phyloP scores from a whole-genome alignment of 2,329 filamentous ascomycete genomes.

The Achaetomium macrosporum region DNA sequence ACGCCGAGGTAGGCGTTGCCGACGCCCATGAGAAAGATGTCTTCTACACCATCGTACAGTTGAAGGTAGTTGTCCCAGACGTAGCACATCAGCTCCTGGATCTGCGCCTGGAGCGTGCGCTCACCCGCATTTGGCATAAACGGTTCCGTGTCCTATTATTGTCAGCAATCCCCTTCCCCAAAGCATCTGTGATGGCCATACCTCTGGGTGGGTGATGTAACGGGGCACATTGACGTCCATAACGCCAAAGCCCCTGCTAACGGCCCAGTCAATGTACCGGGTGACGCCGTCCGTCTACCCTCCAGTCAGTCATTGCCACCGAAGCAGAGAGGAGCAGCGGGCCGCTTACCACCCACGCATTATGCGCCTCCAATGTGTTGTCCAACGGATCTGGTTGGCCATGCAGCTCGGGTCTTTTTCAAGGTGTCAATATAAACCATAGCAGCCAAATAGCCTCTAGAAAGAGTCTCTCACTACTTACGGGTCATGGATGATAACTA shows the following conservation, averaged over 20 bases:
- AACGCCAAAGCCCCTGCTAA: conserved; percentile 69
- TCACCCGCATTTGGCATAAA: conserved; percentile 42
- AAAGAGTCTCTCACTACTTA: conserved; percentile 39
- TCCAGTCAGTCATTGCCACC: conserved; percentile 25
- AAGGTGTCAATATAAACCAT: not conserved
- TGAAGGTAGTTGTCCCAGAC: conserved; percentile 98
- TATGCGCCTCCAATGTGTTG: conserved; percentile 71
- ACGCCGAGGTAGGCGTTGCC: conserved; percentile 85
- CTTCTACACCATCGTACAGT: conserved; percentile 60
- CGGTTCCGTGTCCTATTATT: conserved; percentile 40
- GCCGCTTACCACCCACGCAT: conserved; percentile 74
- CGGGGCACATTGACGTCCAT: conserved; percentile 90
- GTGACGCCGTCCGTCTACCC: conserved; percentile 70
- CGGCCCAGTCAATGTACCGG: conserved; percentile 79
- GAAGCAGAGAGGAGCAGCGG: not conserved
- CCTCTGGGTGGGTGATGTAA: conserved; percentile 60
- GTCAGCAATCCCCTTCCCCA: conserved; percentile 16
- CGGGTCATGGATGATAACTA: conserved; percentile 90
- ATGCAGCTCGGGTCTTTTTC: conserved; percentile 59
- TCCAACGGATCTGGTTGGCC: conserved; percentile 64
- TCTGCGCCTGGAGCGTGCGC: conserved; percentile 49
- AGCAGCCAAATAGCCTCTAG: not conserved
- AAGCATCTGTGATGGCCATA: conserved; percentile 26
- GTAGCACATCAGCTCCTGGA: conserved; percentile 72
- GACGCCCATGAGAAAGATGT: conserved; percentile 81